A percentile compares a stretch with the other conserved stretches of the same genome.
Evolutionary conservation across 129 eudicot species (phyloP).

Genomic region (Calendula officinalis): DNA sequence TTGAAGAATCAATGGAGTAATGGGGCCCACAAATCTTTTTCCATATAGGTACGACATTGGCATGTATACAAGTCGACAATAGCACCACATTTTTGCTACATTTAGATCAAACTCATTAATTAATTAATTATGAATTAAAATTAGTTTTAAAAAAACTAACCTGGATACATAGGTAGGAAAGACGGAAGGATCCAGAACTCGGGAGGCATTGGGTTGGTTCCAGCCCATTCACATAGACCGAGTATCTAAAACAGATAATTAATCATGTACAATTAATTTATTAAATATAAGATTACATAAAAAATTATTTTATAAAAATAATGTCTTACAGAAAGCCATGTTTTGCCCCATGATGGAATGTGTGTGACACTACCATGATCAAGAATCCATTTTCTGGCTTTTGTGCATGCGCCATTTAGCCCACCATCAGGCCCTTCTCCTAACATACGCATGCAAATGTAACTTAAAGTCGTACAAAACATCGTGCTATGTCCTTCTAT

Average conservation of each 20-base stretch:
- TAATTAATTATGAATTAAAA: not conserved
- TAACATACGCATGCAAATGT: conserved; percentile 39
- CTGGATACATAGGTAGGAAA: conserved; percentile 43
- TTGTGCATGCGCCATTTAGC: conserved; percentile 33
- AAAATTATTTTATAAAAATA: not conserved
- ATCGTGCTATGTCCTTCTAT: conserved; percentile 43
- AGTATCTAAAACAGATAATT: conserved; percentile 31
- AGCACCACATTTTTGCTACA: conserved; percentile 47
- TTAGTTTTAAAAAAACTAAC: conserved; percentile 18
- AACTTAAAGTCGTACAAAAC: conserved; percentile 42
- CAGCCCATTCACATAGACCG: conserved; percentile 41
- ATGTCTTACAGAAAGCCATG: conserved; percentile 43
- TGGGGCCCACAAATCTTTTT: conserved; percentile 36
- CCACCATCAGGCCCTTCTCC: conserved; percentile 49
- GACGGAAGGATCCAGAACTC: conserved; percentile 46
- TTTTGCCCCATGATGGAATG: conserved; percentile 52
- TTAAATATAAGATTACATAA: not conserved
- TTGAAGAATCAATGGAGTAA: conserved; percentile 36
- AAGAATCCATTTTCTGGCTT: conserved; percentile 48
- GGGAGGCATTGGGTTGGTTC: conserved; percentile 42
- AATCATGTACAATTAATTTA: not conserved
- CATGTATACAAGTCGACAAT: conserved; percentile 39
- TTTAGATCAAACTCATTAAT: not conserved
- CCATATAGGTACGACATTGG: conserved; percentile 53
- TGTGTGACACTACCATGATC: conserved; percentile 41